A percentile compares a stretch with the other conserved stretches of the same genome.
Evolutionary conservation across 768 basidiomycete species (phyloP).

Genomic region (Chalciporus chontae): DNA sequence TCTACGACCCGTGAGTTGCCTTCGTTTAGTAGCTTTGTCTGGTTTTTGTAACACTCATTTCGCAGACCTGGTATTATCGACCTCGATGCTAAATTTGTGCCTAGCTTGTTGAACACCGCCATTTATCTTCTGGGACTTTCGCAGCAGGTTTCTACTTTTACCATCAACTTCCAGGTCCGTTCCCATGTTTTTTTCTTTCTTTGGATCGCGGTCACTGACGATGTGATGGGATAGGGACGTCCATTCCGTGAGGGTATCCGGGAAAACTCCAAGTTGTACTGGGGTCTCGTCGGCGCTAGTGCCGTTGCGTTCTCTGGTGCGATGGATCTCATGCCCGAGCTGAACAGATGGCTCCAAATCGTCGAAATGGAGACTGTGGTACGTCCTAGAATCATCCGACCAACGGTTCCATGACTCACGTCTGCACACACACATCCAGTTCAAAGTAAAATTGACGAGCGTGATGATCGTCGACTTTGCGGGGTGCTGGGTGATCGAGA

Average conservation of each 20-base stretch:
- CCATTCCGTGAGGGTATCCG: constrained; percentile 98
- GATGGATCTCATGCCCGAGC: constrained; percentile 91
- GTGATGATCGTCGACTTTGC: constrained; percentile 87
- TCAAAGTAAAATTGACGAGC: constrained; percentile 72
- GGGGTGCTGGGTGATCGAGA: constrained; percentile 85
- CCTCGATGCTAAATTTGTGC: constrained; percentile 95
- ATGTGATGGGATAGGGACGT: constrained; percentile 55
- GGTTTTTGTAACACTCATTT: constrained; percentile 4
- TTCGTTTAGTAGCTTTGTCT: neutral
- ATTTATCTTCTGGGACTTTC: constrained; percentile 94
- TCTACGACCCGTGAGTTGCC: constrained; percentile 67
- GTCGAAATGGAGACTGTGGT: constrained; percentile 83
- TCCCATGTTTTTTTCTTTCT: too few relatives aligned
- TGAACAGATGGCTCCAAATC: constrained; percentile 95
- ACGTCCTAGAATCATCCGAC: constrained; percentile 32
- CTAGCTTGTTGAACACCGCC: constrained; percentile 90
- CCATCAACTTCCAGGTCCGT: constrained; percentile 90
- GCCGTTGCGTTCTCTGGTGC: constrained; percentile 92
- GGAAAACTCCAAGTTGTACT: constrained; percentile 92
- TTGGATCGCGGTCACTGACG: neutral
- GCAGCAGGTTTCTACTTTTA: constrained; percentile 98
- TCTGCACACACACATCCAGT: constrained; percentile 49
- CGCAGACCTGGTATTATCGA: constrained; percentile 73
- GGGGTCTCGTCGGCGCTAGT: constrained; percentile 85
- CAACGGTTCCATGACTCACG: too few relatives aligned